Base-by-base conservation (phyloP, 164 flowering plant genomes). In the Liquidambar formosana region DNA sequence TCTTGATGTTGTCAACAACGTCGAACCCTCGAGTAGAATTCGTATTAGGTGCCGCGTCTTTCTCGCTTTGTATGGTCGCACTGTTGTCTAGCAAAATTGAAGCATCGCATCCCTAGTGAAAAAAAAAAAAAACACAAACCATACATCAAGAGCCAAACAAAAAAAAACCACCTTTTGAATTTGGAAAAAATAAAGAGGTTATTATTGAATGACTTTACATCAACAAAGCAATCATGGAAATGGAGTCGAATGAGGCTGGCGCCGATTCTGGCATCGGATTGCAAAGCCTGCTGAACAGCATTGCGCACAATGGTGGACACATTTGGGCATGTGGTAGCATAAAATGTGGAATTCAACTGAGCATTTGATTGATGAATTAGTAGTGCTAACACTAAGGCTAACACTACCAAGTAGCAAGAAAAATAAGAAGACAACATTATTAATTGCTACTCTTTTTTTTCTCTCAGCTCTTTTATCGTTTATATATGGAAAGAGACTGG, bases 211-310 rank as follows among this genome's bases (percentile, higher is more conserved):
- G 41, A 6, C 41, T 33, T 33, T 33, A 33, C 41, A 33, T 33
- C 41, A 33, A 33, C 41, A 33, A 66, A 81, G 74, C 87, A 84
- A 67, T 78, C 85, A 25, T 82, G 87, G 63, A 81, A 84, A 58
- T 80, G 81, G 49, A 82, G 81, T 3, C 82, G 70, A 51, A 75
- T 43, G 43, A 82, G 72, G 71, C 79, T 79, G 0, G 85, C 81
- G 0, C 60, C 74, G 10, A 79, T 79, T 1, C 82, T 19, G 2
- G 72, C 5, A 68, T 79, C 84, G 0, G 78, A 70, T 25, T 41
- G 64, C 10, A 77, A 23, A 48, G 83, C 80, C 19, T 72, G 72
- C 21, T 69, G 68, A 33, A 83, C 25, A 1, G 72, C 73, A 4
- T 49, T 60, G 5, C 65, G 46, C 0, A 77, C 80, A 23, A 79